phyloP scores from a whole-genome alignment of 2,329 filamentous ascomycete species.

The Aspergillus ochraceoroseus region DNA sequence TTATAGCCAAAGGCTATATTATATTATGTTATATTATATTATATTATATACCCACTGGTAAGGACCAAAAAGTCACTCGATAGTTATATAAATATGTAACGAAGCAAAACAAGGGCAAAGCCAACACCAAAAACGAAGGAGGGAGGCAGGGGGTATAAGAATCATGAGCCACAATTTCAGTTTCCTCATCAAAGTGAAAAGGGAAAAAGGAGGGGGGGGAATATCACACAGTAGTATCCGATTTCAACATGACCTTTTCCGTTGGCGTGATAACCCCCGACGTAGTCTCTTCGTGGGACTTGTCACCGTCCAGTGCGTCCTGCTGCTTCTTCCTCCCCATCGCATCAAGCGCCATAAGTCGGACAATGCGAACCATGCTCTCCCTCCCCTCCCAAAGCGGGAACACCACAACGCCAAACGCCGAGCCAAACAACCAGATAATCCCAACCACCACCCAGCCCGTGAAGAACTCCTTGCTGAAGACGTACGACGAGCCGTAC shows the following conservation, averaged over 20 bases:
- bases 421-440: conserved; percentile 71
- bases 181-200: too few species aligned
- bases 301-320: conserved; percentile 28
- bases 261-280: conserved; percentile 49
- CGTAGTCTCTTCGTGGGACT: conserved; percentile 35
- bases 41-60: too few species aligned
- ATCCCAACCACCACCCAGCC: conserved; percentile 74
- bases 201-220: not conserved
- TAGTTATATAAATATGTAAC: too few species aligned
- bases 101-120: too few species aligned
- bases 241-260: conserved; percentile 35
- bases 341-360: conserved; percentile 59
- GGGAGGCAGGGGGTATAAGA: too few species aligned
- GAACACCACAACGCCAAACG: conserved; percentile 70
- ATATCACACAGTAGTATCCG: not conserved
- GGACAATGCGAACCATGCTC: conserved; percentile 59
- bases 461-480: conserved; percentile 75
- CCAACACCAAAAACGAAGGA: too few species aligned
- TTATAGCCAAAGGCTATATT: too few species aligned
- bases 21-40: too few species aligned
- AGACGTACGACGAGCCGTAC: conserved; percentile 78
- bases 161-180: too few species aligned
- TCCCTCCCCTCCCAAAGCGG: conserved; percentile 73
- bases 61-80: too few species aligned
- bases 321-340: conserved; percentile 39